phyloP scores from a whole-genome alignment of 257 asterid genomes.

The Solanum appendiculatum region DNA sequence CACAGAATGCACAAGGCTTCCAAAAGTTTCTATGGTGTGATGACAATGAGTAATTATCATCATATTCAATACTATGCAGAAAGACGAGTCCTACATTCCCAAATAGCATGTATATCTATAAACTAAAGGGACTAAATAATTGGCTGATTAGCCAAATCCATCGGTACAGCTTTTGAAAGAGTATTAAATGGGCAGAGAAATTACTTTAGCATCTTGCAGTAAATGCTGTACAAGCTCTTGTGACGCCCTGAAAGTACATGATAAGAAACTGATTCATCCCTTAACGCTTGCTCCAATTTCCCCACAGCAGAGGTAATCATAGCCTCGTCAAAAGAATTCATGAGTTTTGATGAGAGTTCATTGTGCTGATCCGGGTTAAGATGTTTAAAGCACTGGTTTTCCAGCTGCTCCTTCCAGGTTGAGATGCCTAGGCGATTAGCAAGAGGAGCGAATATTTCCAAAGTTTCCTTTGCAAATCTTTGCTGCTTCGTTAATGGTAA shows the following conservation, averaged over 20 bases:
- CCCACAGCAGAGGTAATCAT: slow-evolving; percentile 50
- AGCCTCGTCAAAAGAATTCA: slow-evolving; percentile 56
- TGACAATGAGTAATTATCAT: background rate
- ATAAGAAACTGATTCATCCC: slow-evolving; percentile 41
- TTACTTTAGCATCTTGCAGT: slow-evolving; percentile 83
- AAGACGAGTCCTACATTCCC: background rate
- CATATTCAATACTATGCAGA: background rate
- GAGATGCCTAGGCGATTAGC: slow-evolving; percentile 92
- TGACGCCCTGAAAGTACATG: slow-evolving; percentile 72
- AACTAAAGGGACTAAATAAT: background rate
- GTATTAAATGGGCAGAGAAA: slow-evolving; percentile 1
- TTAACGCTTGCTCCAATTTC: slow-evolving; percentile 64
- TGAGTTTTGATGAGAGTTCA: slow-evolving; percentile 63
- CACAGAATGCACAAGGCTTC: background rate
- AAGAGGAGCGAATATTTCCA: slow-evolving; percentile 89
- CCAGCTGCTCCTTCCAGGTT: slow-evolving; percentile 91
- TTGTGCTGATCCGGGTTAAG: slow-evolving; percentile 66
- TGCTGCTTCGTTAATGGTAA: slow-evolving; percentile 68
- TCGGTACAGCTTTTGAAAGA: background rate
- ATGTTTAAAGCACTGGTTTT: slow-evolving; percentile 71
- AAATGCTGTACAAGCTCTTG: slow-evolving; percentile 88
- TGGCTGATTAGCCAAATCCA: background rate
- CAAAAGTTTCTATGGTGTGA: background rate
- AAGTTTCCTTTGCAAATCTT: slow-evolving; percentile 89
- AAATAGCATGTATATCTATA: background rate